Conservation (phyloP, 2,329 filamentous ascomycete species). For the Thermomyces lanuginosus region DNA sequence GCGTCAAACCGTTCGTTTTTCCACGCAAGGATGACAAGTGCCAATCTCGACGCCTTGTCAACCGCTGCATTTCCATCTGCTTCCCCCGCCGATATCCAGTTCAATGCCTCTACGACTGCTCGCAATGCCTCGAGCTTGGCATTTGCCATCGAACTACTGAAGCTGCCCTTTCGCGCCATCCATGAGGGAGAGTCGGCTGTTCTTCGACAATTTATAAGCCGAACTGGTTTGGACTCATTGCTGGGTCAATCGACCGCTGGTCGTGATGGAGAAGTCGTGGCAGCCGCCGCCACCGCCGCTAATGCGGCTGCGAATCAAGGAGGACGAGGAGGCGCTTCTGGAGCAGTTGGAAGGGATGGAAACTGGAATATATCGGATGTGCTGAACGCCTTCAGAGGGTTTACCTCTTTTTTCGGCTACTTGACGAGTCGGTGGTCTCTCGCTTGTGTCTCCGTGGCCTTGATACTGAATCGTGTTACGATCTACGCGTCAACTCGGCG, state of each 20-base stretch:
- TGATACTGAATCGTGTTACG: constrained; percentile 77
- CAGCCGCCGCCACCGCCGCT: constrained; percentile 20
- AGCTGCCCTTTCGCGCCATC: constrained; percentile 22
- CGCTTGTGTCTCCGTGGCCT: constrained; percentile 68
- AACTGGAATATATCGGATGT: constrained; percentile 26
- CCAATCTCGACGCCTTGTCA: no score
- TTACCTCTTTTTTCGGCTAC: constrained; percentile 81
- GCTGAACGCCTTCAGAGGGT: constrained; percentile 43
- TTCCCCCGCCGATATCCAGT: no score
- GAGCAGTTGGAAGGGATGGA: constrained; percentile 18
- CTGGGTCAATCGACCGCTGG: constrained; percentile 12
- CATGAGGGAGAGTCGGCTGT: constrained; percentile 21
- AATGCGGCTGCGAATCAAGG: constrained; percentile 20
- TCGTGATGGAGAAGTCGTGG: constrained; percentile 25
- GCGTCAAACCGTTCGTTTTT: no score
- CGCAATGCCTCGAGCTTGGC: no score
- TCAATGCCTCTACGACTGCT: no score
- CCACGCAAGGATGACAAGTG: no score
- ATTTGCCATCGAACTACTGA: constrained; percentile 11
- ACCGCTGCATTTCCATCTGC: no score
- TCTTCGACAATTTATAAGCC: constrained; percentile 17
- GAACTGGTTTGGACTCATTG: constrained; percentile 15
- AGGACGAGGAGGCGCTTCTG: no score
- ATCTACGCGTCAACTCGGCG: constrained; percentile 84
- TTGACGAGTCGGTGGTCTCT: constrained; percentile 84